Base-by-base conservation (phyloP, 305 asterid genomes). In the Euphrasia arctica region DNA sequence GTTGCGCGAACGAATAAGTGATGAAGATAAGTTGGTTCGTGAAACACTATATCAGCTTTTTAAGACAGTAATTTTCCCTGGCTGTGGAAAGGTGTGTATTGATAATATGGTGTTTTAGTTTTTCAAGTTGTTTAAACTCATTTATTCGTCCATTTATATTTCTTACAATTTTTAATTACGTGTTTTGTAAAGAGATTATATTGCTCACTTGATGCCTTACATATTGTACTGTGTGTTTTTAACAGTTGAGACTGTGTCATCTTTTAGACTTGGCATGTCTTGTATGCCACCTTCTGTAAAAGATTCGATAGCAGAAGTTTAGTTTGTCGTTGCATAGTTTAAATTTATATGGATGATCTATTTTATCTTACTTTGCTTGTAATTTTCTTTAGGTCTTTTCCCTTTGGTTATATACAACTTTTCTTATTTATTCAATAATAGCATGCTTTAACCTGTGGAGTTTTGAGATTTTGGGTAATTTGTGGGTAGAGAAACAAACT, bases 1-100 rank as follows among this genome's bases (percentile, higher is more conserved):
- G 74, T 84, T 93, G 63, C 95, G 99, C 57, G 96, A 88, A 65
- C 95, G 97, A 43, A 88, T 93, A 60, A 83, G 87, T 66, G 99
- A 93, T 75, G 95, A 82, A 63, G 95, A 93, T 75, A 89, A 85
- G 72, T 61, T 78, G 63, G 97, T 90, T 55, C 92, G 97, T 14
- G 99, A 90, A 78, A 74, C 85, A 13, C 82, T 93, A 41, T 85
- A 83, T 82, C 85, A 88, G 62, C 95, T 90, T 66, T 83, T 93
- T 71, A 86, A 90, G 82, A 69, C 86, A 32, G 95, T 86, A 55
- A 76, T 93, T 69, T 86, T 93, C 64, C 95, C 95, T 13, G 86
- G 86, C 34, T 79, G 95, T 71, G 70, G 78, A 72, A 83, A 86
- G 95, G 97, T 93, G 75, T 42, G 15, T 72, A 28, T 58, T 58